These are phyloP conservation scores for Septoria linicola DNA, from an alignment of 2,329 filamentous ascomycete genomes.

Conservation along the genomic window DNA sequence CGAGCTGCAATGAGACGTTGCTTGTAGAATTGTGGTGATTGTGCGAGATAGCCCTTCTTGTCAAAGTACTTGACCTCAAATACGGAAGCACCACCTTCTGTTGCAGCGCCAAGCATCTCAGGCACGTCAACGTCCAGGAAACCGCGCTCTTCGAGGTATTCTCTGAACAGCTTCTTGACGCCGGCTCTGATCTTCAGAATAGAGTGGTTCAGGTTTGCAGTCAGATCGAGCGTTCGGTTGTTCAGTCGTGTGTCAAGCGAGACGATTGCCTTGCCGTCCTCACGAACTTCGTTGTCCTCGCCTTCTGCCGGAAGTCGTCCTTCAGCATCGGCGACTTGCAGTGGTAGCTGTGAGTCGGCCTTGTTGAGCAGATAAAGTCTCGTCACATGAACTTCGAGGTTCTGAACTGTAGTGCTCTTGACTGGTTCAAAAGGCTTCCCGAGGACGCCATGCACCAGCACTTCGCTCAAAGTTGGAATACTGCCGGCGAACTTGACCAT, in stretches of 20 bases:
- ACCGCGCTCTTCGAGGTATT: constrained; percentile 71
- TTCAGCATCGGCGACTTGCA: constrained; percentile 57
- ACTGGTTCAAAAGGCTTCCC: constrained; percentile 82
- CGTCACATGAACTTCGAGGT: constrained; percentile 82
- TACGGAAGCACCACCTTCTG: constrained; percentile 89
- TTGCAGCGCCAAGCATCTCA: constrained; percentile 83
- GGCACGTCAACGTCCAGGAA: constrained; percentile 88
- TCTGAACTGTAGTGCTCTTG: constrained; percentile 77
- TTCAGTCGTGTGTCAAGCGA: constrained; percentile 81
- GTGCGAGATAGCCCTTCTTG: constrained; percentile 74
- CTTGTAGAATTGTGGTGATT: constrained; percentile 84
- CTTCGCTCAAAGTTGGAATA: constrained; percentile 73
- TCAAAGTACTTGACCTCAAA: constrained; percentile 91
- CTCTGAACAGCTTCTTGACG: constrained; percentile 68
- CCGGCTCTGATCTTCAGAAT: constrained; percentile 71
- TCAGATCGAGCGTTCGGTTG: constrained; percentile 90
- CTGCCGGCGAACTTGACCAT: constrained; percentile 91
- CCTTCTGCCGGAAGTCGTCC: constrained; percentile 49
- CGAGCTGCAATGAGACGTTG: constrained; percentile 80
- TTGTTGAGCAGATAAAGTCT: constrained; percentile 77
- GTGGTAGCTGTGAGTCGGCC: constrained; percentile 59
- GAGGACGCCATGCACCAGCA: constrained; percentile 76
- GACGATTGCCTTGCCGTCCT: constrained; percentile 65
- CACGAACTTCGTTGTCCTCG: constrained; percentile 47
- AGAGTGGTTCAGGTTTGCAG: constrained; percentile 85